Conservation (phyloP, 192 early-diverging fungal genomes). For the Chytriomyces sp. region DNA sequence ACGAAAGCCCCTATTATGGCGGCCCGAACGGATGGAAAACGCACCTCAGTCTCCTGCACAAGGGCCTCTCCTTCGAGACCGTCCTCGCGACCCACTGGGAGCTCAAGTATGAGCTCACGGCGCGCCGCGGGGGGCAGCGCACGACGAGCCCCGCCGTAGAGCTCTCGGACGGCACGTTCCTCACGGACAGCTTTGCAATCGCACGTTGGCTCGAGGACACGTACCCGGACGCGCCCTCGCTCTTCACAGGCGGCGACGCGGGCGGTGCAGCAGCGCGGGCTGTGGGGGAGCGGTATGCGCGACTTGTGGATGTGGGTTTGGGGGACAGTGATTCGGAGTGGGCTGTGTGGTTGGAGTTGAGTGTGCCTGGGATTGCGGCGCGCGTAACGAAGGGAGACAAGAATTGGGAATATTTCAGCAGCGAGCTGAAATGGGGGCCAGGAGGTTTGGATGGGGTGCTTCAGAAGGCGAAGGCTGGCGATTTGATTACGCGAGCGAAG, state of each 20-base stretch:
- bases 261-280: background rate
- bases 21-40: constrained; percentile 40
- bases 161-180: constrained; percentile 24
- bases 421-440: constrained; percentile 27
- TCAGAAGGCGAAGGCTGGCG: background rate
- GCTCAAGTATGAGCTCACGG: background rate
- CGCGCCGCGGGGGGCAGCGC: background rate
- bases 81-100: constrained; percentile 10
- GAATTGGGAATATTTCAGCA: constrained; percentile 27
- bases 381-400: constrained; percentile 7
- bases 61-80: constrained; percentile 28
- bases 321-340: constrained; percentile 38
- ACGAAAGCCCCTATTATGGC: background rate
- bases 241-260: constrained; percentile 23
- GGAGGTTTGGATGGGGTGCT: constrained; percentile 10
- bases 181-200: constrained; percentile 57
- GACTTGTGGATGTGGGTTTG: constrained; percentile 28
- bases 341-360: constrained; percentile 38
- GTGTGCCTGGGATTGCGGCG: background rate
- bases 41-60: constrained; percentile 33
- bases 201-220: constrained; percentile 59
- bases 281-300: constrained; percentile 30
- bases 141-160: constrained; percentile 31
- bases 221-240: constrained; percentile 52
- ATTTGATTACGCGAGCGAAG: constrained; percentile 28